Conservation (phyloP, 139 green algal species). For the Diplosphaera chodatii region DNA sequence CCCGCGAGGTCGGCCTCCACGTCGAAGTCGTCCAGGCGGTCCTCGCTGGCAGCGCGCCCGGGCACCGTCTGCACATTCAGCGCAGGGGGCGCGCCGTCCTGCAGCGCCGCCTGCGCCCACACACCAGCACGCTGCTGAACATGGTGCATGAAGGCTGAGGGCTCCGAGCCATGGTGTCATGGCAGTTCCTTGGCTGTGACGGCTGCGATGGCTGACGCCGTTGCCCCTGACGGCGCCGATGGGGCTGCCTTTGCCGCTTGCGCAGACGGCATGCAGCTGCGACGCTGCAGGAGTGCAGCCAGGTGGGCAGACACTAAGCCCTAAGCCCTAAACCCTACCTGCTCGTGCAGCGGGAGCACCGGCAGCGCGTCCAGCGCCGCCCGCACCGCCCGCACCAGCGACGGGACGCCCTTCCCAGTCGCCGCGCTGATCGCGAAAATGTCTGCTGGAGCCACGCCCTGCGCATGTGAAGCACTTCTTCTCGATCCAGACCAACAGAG, state of each 20-base stretch:
- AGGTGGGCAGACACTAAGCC: too few species aligned
- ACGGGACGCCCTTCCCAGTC: slow-evolving; percentile 41
- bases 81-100: slow-evolving; percentile 22
- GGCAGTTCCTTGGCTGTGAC: too few species aligned
- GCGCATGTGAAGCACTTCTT: not conserved
- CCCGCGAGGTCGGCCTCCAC: slow-evolving; percentile 34
- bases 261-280: too few species aligned
- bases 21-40: slow-evolving; percentile 65
- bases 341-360: slow-evolving; percentile 7
- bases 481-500: too few species aligned
- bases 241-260: too few species aligned
- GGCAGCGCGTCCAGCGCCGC: slow-evolving; percentile 49
- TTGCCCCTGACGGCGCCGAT: too few species aligned
- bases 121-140: too few species aligned
- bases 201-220: too few species aligned
- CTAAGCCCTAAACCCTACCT: too few species aligned
- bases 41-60: slow-evolving; percentile 6
- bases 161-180: too few species aligned
- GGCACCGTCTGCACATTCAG: slow-evolving; percentile 47
- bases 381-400: slow-evolving; percentile 59
- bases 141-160: too few species aligned
- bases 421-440: slow-evolving; percentile 60
- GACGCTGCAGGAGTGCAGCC: too few species aligned
- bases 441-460: slow-evolving; percentile 7
- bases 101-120: slow-evolving; percentile 1